These are phyloP conservation scores for Phalaenopsis aphrodite DNA, from an alignment of 106 monocot genomes.

Conservation along the genomic window DNA sequence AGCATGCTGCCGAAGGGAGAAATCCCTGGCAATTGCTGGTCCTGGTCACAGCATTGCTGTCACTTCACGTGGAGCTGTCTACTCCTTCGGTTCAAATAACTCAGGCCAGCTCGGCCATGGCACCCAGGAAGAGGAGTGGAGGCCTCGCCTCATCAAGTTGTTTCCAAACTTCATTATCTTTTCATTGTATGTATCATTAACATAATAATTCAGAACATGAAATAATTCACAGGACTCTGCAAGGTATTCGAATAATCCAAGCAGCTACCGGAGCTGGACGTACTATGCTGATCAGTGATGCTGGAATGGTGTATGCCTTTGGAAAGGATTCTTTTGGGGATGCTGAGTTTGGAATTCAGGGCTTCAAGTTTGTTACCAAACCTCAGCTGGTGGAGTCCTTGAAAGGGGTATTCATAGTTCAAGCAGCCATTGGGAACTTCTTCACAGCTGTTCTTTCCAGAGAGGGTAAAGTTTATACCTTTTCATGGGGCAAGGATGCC, in stretches of 20 bases:
- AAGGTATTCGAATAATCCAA: slow-evolving; percentile 92
- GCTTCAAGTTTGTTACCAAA: slow-evolving; percentile 50
- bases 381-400: slow-evolving; percentile 79
- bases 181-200: slow-evolving; percentile 12
- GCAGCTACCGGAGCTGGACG: slow-evolving; percentile 84
- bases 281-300: slow-evolving; percentile 93
- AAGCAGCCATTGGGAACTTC: slow-evolving; percentile 94
- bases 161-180: slow-evolving; percentile 15
- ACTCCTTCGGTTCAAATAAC: slow-evolving; percentile 86
- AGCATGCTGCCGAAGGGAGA: slow-evolving; percentile 71
- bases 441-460: slow-evolving; percentile 93
- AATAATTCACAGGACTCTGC: slow-evolving; percentile 60
- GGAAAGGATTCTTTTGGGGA: slow-evolving; percentile 96
- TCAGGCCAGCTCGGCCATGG: slow-evolving; percentile 98
- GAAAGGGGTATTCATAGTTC: slow-evolving; percentile 77
- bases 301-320: slow-evolving; percentile 82
- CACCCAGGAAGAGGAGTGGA: slow-evolving; percentile 83
- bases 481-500: slow-evolving; percentile 86
- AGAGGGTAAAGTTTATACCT: slow-evolving; percentile 90
- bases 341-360: slow-evolving; percentile 60
- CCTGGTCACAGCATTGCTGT: slow-evolving; percentile 95
- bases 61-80: slow-evolving; percentile 61
- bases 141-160: slow-evolving; percentile 81
- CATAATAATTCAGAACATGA: slow-evolving; percentile 18
- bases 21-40: slow-evolving; percentile 86